These are phyloP conservation scores for Pseudonitzschia pungens DNA, from an alignment of 108 stramenopile genomes.

Conservation along the genomic window DNA sequence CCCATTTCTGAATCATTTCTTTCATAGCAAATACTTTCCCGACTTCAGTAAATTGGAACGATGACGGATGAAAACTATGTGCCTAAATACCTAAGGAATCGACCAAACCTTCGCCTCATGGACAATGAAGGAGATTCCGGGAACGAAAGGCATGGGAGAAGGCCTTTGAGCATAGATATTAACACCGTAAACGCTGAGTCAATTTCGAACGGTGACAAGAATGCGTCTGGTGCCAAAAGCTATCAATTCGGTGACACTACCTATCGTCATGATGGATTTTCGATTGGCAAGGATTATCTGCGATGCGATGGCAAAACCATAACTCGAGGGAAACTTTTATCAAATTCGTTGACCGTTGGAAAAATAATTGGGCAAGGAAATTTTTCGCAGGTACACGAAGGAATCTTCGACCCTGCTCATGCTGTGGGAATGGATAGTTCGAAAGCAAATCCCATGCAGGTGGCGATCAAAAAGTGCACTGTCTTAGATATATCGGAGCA, in stretches of 20 bases:
- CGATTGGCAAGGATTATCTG: slow-evolving; percentile 76
- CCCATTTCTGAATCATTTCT: no score
- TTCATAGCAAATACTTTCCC: not conserved
- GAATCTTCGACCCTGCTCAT: slow-evolving; percentile 11
- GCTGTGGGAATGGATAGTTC: not conserved
- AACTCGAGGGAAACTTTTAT: slow-evolving; percentile 31
- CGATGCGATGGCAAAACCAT: slow-evolving; percentile 66
- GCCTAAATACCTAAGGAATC: slow-evolving; percentile 11
- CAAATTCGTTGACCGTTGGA: slow-evolving; percentile 34
- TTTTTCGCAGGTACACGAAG: slow-evolving; percentile 63
- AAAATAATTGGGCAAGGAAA: slow-evolving; percentile 63
- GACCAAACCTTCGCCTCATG: not conserved
- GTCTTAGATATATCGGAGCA: slow-evolving; percentile 30
- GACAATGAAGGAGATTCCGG: not conserved
- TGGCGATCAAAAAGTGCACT: slow-evolving; percentile 48
- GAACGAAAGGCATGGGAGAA: not conserved
- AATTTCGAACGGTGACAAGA: not conserved
- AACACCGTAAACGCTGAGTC: not conserved
- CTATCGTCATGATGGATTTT: slow-evolving; percentile 70
- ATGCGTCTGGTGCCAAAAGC: slow-evolving; percentile 10
- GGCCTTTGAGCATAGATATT: slow-evolving; percentile 21
- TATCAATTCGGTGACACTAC: slow-evolving; percentile 43
- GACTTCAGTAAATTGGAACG: not conserved
- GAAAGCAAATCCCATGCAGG: slow-evolving; percentile 1
- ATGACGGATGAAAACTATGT: slow-evolving; percentile 7